These are phyloP conservation scores for Aspergillus sojae DNA, from an alignment of 2,329 filamentous ascomycete species.

Conservation along the genomic window DNA sequence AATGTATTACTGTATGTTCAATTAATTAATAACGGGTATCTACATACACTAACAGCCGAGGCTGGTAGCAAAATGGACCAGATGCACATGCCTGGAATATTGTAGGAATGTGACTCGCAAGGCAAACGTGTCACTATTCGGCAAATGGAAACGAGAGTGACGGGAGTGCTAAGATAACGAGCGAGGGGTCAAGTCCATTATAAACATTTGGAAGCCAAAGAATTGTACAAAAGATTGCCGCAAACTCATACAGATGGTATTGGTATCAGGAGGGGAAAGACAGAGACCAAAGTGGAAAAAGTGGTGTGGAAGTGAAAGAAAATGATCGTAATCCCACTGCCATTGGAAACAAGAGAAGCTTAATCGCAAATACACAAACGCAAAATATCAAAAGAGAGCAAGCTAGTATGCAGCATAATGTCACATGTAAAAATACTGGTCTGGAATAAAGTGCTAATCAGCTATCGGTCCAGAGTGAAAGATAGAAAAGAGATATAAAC, in stretches of 20 bases:
- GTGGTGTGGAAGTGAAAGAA: slow-evolving; percentile 4
- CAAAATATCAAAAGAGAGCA: slow-evolving; percentile 7
- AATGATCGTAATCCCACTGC: slow-evolving; percentile 14
- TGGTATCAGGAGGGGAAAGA: slow-evolving; percentile 5
- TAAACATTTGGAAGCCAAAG: slow-evolving; percentile 5
- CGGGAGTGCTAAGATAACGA: not conserved
- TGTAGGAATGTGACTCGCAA: not conserved
- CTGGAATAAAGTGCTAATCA: not conserved
- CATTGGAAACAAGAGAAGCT: slow-evolving; percentile 7
- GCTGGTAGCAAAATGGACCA: slow-evolving; percentile 6
- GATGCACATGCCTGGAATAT: slow-evolving; percentile 2
- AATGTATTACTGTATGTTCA: slow-evolving; percentile 11
- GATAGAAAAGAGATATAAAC: slow-evolving; percentile 8
- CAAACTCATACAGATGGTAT: slow-evolving; percentile 5
- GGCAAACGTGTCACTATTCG: not conserved
- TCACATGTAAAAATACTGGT: not conserved
- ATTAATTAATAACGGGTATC: slow-evolving; percentile 17
- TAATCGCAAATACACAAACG: not conserved
- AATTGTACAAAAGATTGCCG: slow-evolving; percentile 20
- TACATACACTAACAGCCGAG: slow-evolving; percentile 13
- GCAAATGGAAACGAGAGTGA: slow-evolving; percentile 12
- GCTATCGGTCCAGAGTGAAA: slow-evolving; percentile 14
- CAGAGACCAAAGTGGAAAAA: not conserved
- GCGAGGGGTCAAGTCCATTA: not conserved
- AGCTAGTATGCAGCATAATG: slow-evolving; percentile 5